Base-by-base conservation (phyloP, 352 stramenopile genomes). In the Globisporangium emineosum region DNA sequence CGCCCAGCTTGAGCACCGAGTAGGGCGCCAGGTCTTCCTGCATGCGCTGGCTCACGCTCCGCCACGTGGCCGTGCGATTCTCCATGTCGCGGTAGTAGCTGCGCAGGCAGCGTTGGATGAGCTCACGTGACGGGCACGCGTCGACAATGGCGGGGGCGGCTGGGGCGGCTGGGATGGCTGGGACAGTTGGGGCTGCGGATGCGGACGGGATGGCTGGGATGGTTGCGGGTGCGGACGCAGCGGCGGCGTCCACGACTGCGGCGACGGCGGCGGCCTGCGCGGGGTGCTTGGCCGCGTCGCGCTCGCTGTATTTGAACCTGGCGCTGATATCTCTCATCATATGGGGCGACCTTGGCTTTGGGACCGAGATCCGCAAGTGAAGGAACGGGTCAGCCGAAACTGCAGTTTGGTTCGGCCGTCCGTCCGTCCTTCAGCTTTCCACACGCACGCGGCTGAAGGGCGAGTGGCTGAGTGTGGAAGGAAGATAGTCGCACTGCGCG, bases 271-370 rank as follows among this genome's bases (percentile, higher is more conserved):
- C 51, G 12, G 51, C 51, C 51, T 57, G 51, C 13, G 51, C 27
- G 15, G 51, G 51, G 51, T 54, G 58, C 58, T 64, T 64, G 23
- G 40, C 29, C 23, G 60, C 32, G 37, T 57, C 60, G 32, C 62
- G 57, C 69, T 88, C 81, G 63, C 69, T 83, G 74, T 90, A 90
- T 71, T 90, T 90, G 67, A 88, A 90, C 59, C 81, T 70, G 57
- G 81, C 79, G 61, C 77, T 84, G 68, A 88, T 76, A 67, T 85
- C 77, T 69, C 77, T 73, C 77, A 85, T 85, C 77, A 80, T 82
- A 49, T 66, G 57, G 57, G 49, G 54, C 33, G 35, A 10, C 23
- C 13, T 43, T 15, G 25, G 45, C 21, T 19, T 51, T 61, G 56
- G 13, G 56, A 27, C 56, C 56, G 37, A 50, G 43, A 57, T 64